phyloP scores from a whole-genome alignment of 78 protist genomes.

The Dictyostelium citrinum region DNA sequence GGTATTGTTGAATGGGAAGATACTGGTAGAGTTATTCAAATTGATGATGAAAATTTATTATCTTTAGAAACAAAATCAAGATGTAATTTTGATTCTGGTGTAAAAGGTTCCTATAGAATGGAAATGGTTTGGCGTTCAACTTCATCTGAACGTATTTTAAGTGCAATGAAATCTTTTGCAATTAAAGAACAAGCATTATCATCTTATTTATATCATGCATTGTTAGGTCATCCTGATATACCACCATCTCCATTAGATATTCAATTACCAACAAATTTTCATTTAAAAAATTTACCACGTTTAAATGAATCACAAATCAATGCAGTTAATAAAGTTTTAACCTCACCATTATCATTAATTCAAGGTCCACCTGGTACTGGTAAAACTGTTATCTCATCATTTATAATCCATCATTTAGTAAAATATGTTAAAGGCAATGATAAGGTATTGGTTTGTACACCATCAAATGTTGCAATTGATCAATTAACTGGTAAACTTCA shows the following conservation, averaged over 20 bases:
- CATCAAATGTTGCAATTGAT: constrained; percentile 99
- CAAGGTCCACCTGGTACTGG: constrained; percentile 99
- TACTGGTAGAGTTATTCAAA: constrained; percentile 85
- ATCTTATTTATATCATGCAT: constrained; percentile 89
- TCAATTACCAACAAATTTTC: constrained; percentile 72
- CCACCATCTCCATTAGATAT: constrained; percentile 64
- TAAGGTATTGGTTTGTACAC: constrained; percentile 98
- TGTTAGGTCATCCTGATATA: constrained; percentile 95
- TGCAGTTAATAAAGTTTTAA: constrained; percentile 92
- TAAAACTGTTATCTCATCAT: constrained; percentile 98
- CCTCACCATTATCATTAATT: constrained; percentile 93
- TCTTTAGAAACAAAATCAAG: constrained; percentile 85
- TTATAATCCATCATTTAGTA: constrained; percentile 97
- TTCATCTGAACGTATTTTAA: constrained; percentile 93
- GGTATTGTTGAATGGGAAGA: constrained; percentile 83
- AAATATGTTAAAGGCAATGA: constrained; percentile 48
- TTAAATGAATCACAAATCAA: constrained; percentile 94
- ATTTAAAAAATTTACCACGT: constrained; percentile 87
- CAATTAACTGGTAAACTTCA: constrained; percentile 97
- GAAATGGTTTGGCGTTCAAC: constrained; percentile 98
- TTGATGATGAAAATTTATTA: constrained; percentile 79
- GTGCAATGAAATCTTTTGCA: constrained; percentile 94
- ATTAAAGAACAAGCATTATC: constrained; percentile 88
- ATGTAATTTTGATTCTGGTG: neutral
- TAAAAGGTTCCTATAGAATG: constrained; percentile 77